Base-by-base conservation (phyloP, 768 basidiomycete species). In the Suillus decipiens region DNA sequence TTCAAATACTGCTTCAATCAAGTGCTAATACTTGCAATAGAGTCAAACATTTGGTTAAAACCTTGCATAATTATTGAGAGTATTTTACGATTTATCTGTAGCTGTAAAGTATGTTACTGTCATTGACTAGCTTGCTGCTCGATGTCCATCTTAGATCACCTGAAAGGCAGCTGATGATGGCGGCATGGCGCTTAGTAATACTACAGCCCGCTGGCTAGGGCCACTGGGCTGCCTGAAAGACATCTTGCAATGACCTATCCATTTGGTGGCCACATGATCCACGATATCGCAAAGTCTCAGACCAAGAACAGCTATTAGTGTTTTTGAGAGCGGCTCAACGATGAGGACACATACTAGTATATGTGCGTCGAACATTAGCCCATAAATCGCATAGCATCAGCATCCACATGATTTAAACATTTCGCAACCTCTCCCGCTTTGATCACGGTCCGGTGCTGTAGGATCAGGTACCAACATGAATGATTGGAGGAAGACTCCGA, bases 41-140 rank as follows among this genome's bases (percentile, higher is more conserved):
- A 92, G 90, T 80, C 94, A 95, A 84, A 95, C 95, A 28, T 96
- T 96, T 70, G 93, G 94, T 68, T 95, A 71, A 81, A 67, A 33
- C 6, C 8, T 47, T 24, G 33, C 34, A 12, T 57, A 4, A 12
- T 57, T 61, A 24, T 37, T 47, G 34, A 28, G 12, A 28, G 5
- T 61, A 59, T 17, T 53, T 17, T 45, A 22, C 12, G 17, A 22
- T 36, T 53, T 48, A 28, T 65, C 14, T 63, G 50, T 63, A 64
- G 39, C 22, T 58, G 33, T 63, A 62, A 17, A 39, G 19, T 64
- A 55, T 42, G 45, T 47, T 54, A 24, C 8, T 15, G 55, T 57
- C 51, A 39, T 60, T 24, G 15, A 37, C 19, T 39, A 55, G 39
- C 53, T 41, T 19, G 17, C 5, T 39, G 37, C 37, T 41, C 14